Evolutionary conservation across 2,329 filamentous ascomycete genomes (phyloP).

Genomic region (Colletotrichum sidae): DNA sequence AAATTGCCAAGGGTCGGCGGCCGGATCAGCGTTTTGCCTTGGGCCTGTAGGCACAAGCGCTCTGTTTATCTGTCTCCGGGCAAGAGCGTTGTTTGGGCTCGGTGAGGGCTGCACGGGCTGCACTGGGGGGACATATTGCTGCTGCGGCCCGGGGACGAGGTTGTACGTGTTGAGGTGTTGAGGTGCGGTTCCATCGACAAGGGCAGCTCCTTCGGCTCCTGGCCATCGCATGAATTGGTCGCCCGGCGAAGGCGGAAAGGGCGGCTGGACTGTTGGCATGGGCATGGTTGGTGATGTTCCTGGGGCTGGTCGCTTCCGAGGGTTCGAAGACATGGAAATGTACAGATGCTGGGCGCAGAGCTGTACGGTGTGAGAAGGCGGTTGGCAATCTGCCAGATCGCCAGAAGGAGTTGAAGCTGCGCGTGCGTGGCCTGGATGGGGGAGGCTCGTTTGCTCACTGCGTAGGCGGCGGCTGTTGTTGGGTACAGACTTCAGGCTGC

Average conservation of each 20-base stretch:
- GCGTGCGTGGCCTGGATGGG: constrained; percentile 10
- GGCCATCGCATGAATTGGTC: constrained; percentile 63
- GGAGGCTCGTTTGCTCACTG: constrained; percentile 18
- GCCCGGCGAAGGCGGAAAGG: constrained; percentile 58
- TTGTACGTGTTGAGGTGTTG: constrained; percentile 51
- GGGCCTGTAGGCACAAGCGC: constrained; percentile 59
- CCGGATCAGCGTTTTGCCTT: constrained; percentile 51
- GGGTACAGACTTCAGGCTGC: constrained; percentile 15
- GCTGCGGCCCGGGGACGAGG: constrained; percentile 52
- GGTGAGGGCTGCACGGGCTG: constrained; percentile 39
- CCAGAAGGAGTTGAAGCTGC: constrained; percentile 22
- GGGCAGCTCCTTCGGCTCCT: constrained; percentile 50
- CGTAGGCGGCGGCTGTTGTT: constrained; percentile 3
- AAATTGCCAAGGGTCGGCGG: constrained; percentile 56
- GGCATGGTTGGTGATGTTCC: constrained; percentile 74
- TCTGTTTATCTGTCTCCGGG: constrained; percentile 64
- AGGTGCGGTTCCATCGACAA: constrained; percentile 49
- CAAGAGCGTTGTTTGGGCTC: constrained; percentile 55
- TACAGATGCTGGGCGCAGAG: constrained; percentile 30
- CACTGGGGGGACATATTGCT: constrained; percentile 39
- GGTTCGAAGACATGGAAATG: constrained; percentile 60
- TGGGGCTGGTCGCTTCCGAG: constrained; percentile 80
- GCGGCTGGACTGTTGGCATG: constrained; percentile 60
- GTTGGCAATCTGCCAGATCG: constrained; percentile 22
- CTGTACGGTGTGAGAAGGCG: constrained; percentile 1